Conservation (phyloP, 345 rosid species). For the Brassica cretica region DNA sequence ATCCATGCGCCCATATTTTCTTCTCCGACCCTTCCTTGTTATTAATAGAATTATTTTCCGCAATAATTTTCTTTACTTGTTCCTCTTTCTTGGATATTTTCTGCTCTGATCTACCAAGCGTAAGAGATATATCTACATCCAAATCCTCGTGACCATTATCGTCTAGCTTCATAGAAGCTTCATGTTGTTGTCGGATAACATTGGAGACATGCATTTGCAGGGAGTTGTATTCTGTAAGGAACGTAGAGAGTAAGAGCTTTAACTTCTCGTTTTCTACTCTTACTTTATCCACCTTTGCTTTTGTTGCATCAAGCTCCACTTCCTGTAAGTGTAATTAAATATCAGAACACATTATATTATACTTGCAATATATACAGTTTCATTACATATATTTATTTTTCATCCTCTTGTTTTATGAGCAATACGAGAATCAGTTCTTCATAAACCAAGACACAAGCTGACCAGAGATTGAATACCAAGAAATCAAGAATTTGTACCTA, state of each 20-base stretch:
- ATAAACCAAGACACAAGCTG: not conserved
- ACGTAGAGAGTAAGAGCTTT: conserved; percentile 39
- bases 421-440: not conserved
- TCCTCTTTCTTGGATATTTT: conserved; percentile 1
- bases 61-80: not conserved
- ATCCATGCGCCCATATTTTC: conserved; percentile 36
- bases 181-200: conserved; percentile 36
- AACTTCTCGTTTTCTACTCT: conserved; percentile 51
- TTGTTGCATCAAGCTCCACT: conserved; percentile 44
- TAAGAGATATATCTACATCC: conserved; percentile 45
- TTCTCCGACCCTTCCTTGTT: conserved; percentile 1
- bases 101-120: conserved; percentile 44
- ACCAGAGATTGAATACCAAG: not conserved
- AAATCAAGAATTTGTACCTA: not conserved
- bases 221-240: conserved; percentile 46
- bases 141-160: conserved; percentile 44
- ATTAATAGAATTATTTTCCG: conserved; percentile 5
- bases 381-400: not conserved
- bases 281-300: conserved; percentile 45
- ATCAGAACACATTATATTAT: not conserved
- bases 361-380: not conserved
- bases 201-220: conserved; percentile 41
- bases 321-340: conserved; percentile 32
- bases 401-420: not conserved
- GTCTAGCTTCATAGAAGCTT: conserved; percentile 36